These are phyloP conservation scores for Acacia acuminata DNA, from an alignment of 306 rosid species.

Conservation along the genomic window DNA sequence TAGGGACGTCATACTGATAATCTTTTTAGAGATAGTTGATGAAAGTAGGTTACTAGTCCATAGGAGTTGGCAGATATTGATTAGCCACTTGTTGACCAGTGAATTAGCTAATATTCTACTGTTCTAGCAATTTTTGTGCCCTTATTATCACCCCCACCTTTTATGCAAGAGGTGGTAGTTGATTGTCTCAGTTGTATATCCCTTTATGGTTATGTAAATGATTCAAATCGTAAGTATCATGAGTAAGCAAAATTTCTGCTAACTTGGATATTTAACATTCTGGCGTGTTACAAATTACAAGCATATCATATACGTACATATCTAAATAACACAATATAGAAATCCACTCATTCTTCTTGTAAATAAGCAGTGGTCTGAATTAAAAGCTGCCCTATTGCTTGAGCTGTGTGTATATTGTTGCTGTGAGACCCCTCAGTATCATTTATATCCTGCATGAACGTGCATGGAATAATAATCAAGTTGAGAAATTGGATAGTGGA, in stretches of 20 bases:
- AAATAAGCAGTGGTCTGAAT: neutral
- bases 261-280: neutral
- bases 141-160: too few species aligned
- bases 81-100: too few species aligned
- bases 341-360: neutral
- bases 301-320: neutral
- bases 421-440: neutral
- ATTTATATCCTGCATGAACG: constrained; percentile 37
- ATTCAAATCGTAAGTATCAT: neutral
- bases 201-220: neutral
- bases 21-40: too few species aligned
- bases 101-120: too few species aligned
- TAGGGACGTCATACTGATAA: too few species aligned
- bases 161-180: too few species aligned
- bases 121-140: too few species aligned
- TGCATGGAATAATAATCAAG: neutral
- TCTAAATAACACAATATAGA: neutral
- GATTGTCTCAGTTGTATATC: too few species aligned
- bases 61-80: too few species aligned
- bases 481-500: neutral
- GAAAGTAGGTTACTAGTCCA: too few species aligned
- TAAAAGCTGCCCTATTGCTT: neutral
- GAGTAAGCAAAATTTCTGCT: neutral
- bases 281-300: neutral
- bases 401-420: neutral